phyloP scores from a whole-genome alignment of 116 monocot species.

The Cymodocea nodosa region DNA sequence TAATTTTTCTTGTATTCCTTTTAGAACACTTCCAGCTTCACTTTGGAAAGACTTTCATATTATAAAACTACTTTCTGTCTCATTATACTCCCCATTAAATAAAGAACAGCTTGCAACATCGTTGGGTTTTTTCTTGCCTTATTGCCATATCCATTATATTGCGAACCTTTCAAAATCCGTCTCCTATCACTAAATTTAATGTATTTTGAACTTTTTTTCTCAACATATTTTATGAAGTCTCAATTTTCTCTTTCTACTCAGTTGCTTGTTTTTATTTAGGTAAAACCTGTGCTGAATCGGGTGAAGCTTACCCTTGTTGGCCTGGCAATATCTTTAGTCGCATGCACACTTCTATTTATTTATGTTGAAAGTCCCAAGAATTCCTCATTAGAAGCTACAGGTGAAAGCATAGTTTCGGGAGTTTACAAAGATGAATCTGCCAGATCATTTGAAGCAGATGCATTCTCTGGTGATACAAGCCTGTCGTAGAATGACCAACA shows the following conservation, averaged over 20 bases:
- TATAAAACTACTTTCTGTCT: too few relatives aligned
- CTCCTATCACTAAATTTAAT: too few relatives aligned
- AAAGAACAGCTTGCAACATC: too few relatives aligned
- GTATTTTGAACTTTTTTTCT: too few relatives aligned
- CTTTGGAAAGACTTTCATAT: too few relatives aligned
- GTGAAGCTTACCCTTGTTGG: constrained; percentile 79
- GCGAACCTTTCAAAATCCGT: too few relatives aligned
- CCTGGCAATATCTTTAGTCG: constrained; percentile 55
- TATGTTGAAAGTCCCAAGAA: constrained; percentile 36
- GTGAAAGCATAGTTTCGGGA: constrained; percentile 39
- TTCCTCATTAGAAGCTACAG: constrained; percentile 8
- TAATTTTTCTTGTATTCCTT: too few relatives aligned
- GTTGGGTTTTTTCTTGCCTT: too few relatives aligned
- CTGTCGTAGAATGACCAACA: not conserved
- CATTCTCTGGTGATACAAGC: constrained; percentile 49
- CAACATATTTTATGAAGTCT: too few relatives aligned
- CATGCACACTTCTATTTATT: constrained; percentile 44
- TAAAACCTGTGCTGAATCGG: constrained; percentile 79
- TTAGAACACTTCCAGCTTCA: too few relatives aligned
- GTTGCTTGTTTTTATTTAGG: constrained; percentile 21
- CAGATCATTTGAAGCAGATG: constrained; percentile 79
- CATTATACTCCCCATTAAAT: too few relatives aligned
- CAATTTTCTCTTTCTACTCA: not conserved
- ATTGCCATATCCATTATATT: too few relatives aligned
- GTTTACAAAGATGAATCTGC: constrained; percentile 76